phyloP scores from a whole-genome alignment of 192 early-diverging fungal genomes.

The Bifiguratus adelaidae region DNA sequence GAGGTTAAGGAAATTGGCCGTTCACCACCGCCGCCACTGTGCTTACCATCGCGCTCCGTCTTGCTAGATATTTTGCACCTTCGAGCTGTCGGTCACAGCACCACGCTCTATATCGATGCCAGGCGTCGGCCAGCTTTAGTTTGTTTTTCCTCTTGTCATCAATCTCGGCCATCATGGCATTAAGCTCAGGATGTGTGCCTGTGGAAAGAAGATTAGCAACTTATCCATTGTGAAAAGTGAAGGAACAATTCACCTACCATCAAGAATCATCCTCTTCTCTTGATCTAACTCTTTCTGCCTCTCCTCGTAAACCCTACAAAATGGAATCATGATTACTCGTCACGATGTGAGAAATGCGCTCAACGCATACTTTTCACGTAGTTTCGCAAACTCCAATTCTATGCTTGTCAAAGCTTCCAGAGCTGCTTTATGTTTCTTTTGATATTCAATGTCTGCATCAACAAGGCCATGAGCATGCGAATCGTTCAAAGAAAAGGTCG shows the following conservation, averaged over 20 bases:
- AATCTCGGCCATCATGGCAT: slow-evolving; percentile 36
- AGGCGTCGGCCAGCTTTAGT: slow-evolving; percentile 26
- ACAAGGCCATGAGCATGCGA: slow-evolving; percentile 6
- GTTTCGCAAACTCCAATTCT: slow-evolving; percentile 41
- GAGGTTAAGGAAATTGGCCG: too few relatives aligned
- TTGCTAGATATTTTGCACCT: slow-evolving; percentile 32
- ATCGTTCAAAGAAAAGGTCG: slow-evolving; percentile 8
- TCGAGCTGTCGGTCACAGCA: slow-evolving; percentile 26
- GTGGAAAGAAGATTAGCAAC: background rate
- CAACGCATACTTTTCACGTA: slow-evolving; percentile 36
- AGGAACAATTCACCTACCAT: slow-evolving; percentile 16
- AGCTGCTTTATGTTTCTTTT: slow-evolving; percentile 34
- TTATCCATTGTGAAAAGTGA: background rate
- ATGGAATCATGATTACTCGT: background rate
- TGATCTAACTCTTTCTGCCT: slow-evolving; percentile 36
- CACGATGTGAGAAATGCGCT: background rate
- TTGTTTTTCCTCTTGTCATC: slow-evolving; percentile 35
- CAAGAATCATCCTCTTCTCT: slow-evolving; percentile 37
- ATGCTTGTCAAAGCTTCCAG: slow-evolving; percentile 38
- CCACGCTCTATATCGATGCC: slow-evolving; percentile 25
- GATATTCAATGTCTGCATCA: slow-evolving; percentile 27
- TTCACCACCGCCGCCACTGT: too few relatives aligned
- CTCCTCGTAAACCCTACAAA: slow-evolving; percentile 40
- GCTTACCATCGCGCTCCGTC: too few relatives aligned
- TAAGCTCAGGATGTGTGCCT: slow-evolving; percentile 43